Evolutionary conservation across 768 basidiomycete species (phyloP), one percentile per base, ranked within the genome.

Genomic region (Artomyces pyxidatus): DNA sequence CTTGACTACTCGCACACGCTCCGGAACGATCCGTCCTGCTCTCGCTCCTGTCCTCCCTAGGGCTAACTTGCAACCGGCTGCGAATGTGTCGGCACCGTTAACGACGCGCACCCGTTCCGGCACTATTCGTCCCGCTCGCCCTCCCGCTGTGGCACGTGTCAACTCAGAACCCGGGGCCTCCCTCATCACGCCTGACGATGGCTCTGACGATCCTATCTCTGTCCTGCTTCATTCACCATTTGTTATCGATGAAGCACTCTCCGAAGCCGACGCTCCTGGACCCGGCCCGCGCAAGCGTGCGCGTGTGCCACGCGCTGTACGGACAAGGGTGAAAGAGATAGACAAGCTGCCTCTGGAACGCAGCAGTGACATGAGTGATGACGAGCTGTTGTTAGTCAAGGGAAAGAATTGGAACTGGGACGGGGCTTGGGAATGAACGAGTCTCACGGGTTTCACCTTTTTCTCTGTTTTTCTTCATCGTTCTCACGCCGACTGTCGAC

Each of bases 91-190:
- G n/a, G 23, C 48, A 1, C 29, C 54, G 21, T 23, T 42, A 35
- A 55, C 54, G 11, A 57, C 49, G 28, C 53, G 56, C 32, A 57
- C 56, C 11, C 56, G 56, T 28, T 57, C 56, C 4, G 56, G 56
- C 29, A 57, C 56, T 27, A 57, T 57, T 26, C 55, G 55, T 35
- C 46, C 55, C 16, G 26, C 26, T n/a, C 47, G 43, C 21, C 53
- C 38, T 12, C 53, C 55, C 3, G 21, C 11, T 42, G n/a, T 22
- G 17, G 27, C 21, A 12, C 45, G 45, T 21, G n/a, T 46, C 10
- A 35, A 46, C 37, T 45, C 50, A 27, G 53, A 48, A 22, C 25
- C 21, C 14, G 30, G 12, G 35, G 32, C 6, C 12, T 8, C 21
- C 21, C 12, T 27, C 28, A 42, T 16, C 23, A 35, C 32, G 14